These are phyloP conservation scores for Nemania sp. DNA, from an alignment of 2,329 filamentous ascomycete species.

Conservation along the genomic window DNA sequence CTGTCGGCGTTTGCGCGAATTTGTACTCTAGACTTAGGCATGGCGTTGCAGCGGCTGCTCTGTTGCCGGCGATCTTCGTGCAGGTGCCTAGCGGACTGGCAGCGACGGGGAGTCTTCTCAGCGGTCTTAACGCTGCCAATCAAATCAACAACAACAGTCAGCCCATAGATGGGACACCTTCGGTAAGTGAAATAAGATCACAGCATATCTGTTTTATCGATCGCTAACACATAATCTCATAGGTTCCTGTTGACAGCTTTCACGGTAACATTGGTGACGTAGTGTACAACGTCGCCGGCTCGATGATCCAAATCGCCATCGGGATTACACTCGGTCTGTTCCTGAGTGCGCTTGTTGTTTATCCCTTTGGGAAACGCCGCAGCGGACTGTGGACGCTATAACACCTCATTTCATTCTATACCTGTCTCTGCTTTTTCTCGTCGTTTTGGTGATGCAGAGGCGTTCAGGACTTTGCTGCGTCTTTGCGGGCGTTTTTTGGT, in stretches of 20 bases:
- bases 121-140: constrained; percentile 51
- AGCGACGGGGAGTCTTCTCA: constrained; percentile 52
- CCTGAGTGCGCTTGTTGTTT: constrained; percentile 53
- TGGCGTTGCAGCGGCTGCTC: constrained; percentile 54
- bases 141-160: constrained; percentile 46
- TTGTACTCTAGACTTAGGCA: constrained; percentile 67
- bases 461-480: background rate
- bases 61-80: constrained; percentile 54
- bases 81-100: constrained; percentile 55
- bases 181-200: constrained; percentile 27
- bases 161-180: constrained; percentile 43
- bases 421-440: background rate
- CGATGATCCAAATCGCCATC: constrained; percentile 58
- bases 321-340: constrained; percentile 57
- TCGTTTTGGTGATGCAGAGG: constrained; percentile 4
- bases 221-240: background rate
- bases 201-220: background rate
- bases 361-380: constrained; percentile 54
- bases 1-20: constrained; percentile 77
- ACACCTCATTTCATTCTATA: constrained; percentile 9
- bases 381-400: constrained; percentile 56
- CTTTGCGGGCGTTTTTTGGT: background rate
- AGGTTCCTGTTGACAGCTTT: constrained; percentile 33
- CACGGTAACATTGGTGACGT: constrained; percentile 45
- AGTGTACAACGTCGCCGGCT: constrained; percentile 52